Conservation (phyloP, 345 rosid genomes). For the Geranium rotundifolium region DNA sequence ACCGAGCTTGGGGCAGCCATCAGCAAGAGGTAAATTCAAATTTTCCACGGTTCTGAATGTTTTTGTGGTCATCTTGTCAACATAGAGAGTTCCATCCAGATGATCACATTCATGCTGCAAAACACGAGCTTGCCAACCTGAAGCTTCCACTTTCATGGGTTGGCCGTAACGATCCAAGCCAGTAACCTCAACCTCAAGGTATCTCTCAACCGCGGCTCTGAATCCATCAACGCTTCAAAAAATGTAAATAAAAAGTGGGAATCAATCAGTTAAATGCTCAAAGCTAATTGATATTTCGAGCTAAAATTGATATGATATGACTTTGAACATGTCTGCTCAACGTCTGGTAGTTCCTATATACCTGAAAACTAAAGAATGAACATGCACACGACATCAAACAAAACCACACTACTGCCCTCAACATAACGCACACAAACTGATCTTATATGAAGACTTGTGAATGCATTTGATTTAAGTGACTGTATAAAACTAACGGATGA, state of each 20-base stretch:
- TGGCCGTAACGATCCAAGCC: constrained; percentile 60
- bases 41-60: constrained; percentile 75
- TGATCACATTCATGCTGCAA: constrained; percentile 91
- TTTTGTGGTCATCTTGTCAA: constrained; percentile 72
- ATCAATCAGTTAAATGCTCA: neutral
- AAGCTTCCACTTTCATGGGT: constrained; percentile 55
- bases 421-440: neutral
- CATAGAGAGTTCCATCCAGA: constrained; percentile 72
- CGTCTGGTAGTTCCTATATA: neutral
- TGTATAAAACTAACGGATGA: too few relatives aligned
- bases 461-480: too few relatives aligned
- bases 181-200: constrained; percentile 67
- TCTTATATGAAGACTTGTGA: too few relatives aligned
- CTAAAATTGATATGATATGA: neutral
- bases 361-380: neutral
- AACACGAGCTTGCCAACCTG: constrained; percentile 91
- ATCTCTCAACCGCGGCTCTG: constrained; percentile 75
- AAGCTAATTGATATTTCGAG: neutral
- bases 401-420: neutral
- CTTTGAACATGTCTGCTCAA: neutral
- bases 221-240: constrained; percentile 62
- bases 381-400: neutral
- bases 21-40: constrained; percentile 69
- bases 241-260: neutral
- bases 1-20: constrained; percentile 72